Percentiles rank a stretch among this genome's conserved stretches.
These are phyloP conservation scores for Morella rubra DNA, from an alignment of 306 rosid genomes.

Conservation along the genomic window DNA sequence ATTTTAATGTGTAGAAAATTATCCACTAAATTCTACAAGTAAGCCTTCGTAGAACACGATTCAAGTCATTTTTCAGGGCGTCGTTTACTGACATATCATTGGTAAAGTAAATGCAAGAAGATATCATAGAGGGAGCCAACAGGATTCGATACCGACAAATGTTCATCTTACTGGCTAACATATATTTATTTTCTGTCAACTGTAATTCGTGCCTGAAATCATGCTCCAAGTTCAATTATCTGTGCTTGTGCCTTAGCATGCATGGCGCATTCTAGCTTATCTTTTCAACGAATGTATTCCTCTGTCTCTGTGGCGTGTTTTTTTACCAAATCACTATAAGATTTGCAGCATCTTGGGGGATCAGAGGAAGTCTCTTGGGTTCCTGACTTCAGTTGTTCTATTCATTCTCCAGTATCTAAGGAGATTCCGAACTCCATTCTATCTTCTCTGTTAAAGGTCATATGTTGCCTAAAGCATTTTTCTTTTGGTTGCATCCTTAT, in stretches of 20 bases:
- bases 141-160: no score
- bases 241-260: constrained; percentile 5
- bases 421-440: constrained; percentile 59
- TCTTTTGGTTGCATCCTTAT: not conserved
- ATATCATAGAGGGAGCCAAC: no score
- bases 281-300: constrained; percentile 17
- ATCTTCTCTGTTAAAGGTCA: constrained; percentile 55
- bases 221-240: not conserved
- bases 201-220: not conserved
- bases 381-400: constrained; percentile 40
- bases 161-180: constrained; percentile 1
- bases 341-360: constrained; percentile 70
- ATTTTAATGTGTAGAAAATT: no score
- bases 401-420: constrained; percentile 40
- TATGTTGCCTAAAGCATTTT: constrained; percentile 22
- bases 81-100: no score
- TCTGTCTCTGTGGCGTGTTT: constrained; percentile 11
- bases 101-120: no score
- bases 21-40: no score
- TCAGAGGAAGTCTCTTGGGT: constrained; percentile 62
- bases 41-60: no score
- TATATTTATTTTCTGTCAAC: not conserved
- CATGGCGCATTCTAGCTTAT: constrained; percentile 16
- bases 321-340: constrained; percentile 28
- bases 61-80: no score